Conservation (phyloP, 129 eudicot species). For the Sambucus nigra region DNA sequence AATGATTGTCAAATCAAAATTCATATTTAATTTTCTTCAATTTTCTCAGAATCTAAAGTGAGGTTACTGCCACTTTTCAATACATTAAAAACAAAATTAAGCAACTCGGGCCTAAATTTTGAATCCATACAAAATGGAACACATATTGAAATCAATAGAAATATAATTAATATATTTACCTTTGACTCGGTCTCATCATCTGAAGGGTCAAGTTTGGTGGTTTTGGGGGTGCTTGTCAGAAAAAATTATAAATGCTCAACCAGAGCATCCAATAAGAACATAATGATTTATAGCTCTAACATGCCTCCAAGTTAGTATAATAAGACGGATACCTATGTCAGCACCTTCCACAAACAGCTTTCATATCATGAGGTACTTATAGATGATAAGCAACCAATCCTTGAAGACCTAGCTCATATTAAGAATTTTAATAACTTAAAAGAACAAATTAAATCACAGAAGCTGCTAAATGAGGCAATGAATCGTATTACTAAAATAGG, state of each 20-base stretch:
- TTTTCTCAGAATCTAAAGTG: too few relatives aligned
- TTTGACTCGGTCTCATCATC: conserved; percentile 27
- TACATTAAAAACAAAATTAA: too few relatives aligned
- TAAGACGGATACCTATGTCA: not conserved
- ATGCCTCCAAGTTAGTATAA: not conserved
- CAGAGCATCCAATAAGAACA: not conserved
- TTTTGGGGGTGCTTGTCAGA: conserved; percentile 20
- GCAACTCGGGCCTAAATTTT: conserved; percentile 9
- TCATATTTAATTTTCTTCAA: too few relatives aligned
- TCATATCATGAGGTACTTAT: not conserved
- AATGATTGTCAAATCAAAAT: too few relatives aligned
- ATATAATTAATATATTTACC: conserved; percentile 21
- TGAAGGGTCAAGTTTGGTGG: conserved; percentile 30
- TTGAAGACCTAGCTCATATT: not conserved
- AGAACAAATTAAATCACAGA: too few relatives aligned
- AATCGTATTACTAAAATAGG: too few relatives aligned
- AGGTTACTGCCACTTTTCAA: too few relatives aligned
- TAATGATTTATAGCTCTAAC: not conserved
- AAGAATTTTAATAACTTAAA: not conserved
- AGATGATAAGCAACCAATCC: not conserved
- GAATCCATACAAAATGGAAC: not conserved
- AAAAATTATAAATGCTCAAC: not conserved
- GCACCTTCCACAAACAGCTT: not conserved
- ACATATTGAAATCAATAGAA: not conserved
- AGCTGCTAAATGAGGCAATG: too few relatives aligned